phyloP scores from a whole-genome alignment of 768 basidiomycete species.

The Chalciporus sphaerocephalus region DNA sequence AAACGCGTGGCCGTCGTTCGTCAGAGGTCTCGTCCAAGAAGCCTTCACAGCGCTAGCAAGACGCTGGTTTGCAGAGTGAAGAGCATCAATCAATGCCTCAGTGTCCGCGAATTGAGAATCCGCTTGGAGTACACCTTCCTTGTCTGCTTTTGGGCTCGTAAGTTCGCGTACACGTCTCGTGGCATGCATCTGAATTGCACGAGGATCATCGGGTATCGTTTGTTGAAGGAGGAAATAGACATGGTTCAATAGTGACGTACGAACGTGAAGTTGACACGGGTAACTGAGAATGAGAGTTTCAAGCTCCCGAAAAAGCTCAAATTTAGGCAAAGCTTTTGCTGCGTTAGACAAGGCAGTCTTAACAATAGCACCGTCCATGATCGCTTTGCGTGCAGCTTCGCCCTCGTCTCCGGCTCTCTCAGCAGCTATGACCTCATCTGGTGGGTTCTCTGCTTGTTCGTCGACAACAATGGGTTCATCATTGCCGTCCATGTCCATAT shows the following conservation, averaged over 20 bases:
- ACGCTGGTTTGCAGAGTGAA: constrained; percentile 31
- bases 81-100: constrained; percentile 27
- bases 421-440: constrained; percentile 27
- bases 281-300: constrained; percentile 40
- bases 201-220: constrained; percentile 35
- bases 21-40: constrained; percentile 13
- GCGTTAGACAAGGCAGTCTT: constrained; percentile 74
- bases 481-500: constrained; percentile 19
- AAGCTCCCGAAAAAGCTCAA: constrained; percentile 41
- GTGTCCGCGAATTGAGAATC: constrained; percentile 8
- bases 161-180: constrained; percentile 32
- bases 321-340: constrained; percentile 46
- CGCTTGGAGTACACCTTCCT: constrained; percentile 5
- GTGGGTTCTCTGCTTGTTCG: constrained; percentile 20
- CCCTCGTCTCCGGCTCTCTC: constrained; percentile 43
- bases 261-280: constrained; percentile 39
- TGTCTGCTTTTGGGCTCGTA: constrained; percentile 24
- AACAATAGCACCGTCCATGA: constrained; percentile 78
- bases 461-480: constrained; percentile 16
- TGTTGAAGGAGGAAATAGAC: constrained; percentile 40
- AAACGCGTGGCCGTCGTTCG: constrained; percentile 10
- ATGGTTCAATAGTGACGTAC: constrained; percentile 39
- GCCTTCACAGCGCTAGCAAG: constrained; percentile 27
- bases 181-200: constrained; percentile 37
- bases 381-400: constrained; percentile 55